phyloP scores from a whole-genome alignment of 371 early-diverging fungal species.

The Batrachochytrium dendrobatidis region DNA sequence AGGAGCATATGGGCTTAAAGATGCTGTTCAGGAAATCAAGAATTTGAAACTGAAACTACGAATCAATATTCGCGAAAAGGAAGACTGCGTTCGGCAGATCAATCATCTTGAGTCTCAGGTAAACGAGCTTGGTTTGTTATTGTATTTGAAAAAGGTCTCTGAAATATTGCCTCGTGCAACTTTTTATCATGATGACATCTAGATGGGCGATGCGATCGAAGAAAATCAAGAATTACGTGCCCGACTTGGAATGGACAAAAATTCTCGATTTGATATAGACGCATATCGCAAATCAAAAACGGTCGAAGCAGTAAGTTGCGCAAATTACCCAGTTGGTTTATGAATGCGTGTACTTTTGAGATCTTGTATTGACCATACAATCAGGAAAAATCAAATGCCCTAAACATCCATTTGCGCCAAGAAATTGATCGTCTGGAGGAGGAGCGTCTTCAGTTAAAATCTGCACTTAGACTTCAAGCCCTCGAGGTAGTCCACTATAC shows the following conservation, averaged over 20 bases:
- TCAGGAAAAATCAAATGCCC: not conserved
- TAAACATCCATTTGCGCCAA: slow-evolving; percentile 24
- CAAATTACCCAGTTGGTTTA: not conserved
- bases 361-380: too few relatives aligned
- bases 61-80: slow-evolving; percentile 30
- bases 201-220: slow-evolving; percentile 26
- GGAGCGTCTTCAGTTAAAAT: slow-evolving; percentile 40
- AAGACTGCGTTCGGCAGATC: slow-evolving; percentile 16
- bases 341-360: not conserved
- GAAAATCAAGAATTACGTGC: slow-evolving; percentile 36
- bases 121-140: slow-evolving; percentile 7
- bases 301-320: slow-evolving; percentile 32
- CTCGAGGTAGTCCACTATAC: slow-evolving; percentile 18
- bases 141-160: slow-evolving; percentile 7
- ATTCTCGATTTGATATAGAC: slow-evolving; percentile 23
- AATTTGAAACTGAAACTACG: slow-evolving; percentile 23
- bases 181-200: too few relatives aligned
- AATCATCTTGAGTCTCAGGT: slow-evolving; percentile 32
- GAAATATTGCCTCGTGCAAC: too few relatives aligned
- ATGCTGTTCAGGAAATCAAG: slow-evolving; percentile 36
- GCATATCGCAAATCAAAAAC: slow-evolving; percentile 17
- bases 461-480: slow-evolving; percentile 30
- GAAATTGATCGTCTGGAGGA: slow-evolving; percentile 43
- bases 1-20: slow-evolving; percentile 26
- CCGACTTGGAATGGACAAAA: slow-evolving; percentile 18